Evolutionary conservation across 441 rosid genomes (phyloP).

Genomic region (Populus hybrid): DNA sequence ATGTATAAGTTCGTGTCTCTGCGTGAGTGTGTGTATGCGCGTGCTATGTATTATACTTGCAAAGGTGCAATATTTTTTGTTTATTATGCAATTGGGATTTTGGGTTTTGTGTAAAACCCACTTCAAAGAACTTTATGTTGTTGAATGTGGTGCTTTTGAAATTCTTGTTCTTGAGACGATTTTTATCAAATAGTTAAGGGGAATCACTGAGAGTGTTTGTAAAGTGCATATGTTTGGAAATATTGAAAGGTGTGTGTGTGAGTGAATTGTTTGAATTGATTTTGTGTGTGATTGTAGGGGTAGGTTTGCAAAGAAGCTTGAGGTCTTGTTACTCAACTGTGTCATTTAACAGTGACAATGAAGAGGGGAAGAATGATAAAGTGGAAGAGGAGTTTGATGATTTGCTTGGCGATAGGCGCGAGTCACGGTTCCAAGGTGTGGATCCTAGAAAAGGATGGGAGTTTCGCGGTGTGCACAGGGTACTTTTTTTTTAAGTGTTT

Average conservation of each 20-base stretch:
- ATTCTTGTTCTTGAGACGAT: constrained; percentile 5
- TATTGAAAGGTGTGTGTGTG: neutral
- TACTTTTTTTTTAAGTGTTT: constrained; percentile 20
- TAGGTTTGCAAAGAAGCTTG: constrained; percentile 40
- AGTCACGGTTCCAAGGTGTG: constrained; percentile 67
- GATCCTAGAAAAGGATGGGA: constrained; percentile 91
- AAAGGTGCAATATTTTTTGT: neutral
- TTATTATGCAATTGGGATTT: neutral
- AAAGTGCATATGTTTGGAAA: neutral
- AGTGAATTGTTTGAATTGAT: constrained; percentile 3
- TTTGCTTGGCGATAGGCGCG: constrained; percentile 42
- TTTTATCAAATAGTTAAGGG: constrained; percentile 19
- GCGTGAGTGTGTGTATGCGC: neutral
- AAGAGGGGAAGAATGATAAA: constrained; percentile 22
- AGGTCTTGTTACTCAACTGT: constrained; percentile 50
- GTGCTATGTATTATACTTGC: neutral
- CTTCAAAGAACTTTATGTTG: neutral
- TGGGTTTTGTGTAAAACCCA: neutral
- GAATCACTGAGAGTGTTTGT: neutral
- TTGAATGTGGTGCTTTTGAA: no score
- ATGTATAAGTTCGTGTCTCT: neutral
- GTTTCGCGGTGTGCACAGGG: constrained; percentile 91
- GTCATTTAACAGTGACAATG: constrained; percentile 28
- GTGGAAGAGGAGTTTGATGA: constrained; percentile 42
- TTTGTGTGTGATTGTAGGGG: constrained; percentile 28